phyloP scores from a whole-genome alignment of 108 stramenopile genomes.

The Pseudonitzschia multiseries region DNA sequence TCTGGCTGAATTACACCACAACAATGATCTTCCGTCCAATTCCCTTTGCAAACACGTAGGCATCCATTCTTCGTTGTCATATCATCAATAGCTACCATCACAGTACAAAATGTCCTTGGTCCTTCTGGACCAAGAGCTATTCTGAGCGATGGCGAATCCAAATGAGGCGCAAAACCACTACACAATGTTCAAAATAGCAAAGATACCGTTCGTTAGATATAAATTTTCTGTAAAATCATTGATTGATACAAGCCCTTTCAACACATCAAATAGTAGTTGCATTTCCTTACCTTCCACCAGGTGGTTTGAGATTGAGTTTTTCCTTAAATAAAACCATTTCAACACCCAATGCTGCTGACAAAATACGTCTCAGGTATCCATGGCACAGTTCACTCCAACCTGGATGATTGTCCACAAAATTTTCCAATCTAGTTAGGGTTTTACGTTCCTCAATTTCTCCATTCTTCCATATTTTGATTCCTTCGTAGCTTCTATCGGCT shows the following conservation, averaged over 20 bases:
- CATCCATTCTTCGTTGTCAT: slow-evolving; percentile 67
- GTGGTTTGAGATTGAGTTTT: slow-evolving; percentile 77
- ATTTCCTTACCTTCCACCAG: slow-evolving; percentile 35
- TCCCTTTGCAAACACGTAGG: slow-evolving; percentile 51
- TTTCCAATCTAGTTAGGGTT: slow-evolving; percentile 52
- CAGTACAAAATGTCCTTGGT: slow-evolving; percentile 53
- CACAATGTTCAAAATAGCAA: not conserved
- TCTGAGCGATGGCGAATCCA: slow-evolving; percentile 60
- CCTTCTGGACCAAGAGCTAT: slow-evolving; percentile 48
- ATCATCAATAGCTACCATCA: slow-evolving; percentile 73
- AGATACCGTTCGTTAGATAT: too few relatives aligned
- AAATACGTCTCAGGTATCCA: slow-evolving; percentile 36
- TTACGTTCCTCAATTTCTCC: slow-evolving; percentile 40
- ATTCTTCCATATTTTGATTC: slow-evolving; percentile 37
- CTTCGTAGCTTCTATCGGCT: slow-evolving; percentile 53
- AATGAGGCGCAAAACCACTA: slow-evolving; percentile 73
- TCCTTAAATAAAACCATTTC: slow-evolving; percentile 74
- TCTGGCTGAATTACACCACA: slow-evolving; percentile 37
- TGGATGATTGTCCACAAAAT: slow-evolving; percentile 55
- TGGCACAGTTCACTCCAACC: slow-evolving; percentile 57
- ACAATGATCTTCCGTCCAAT: slow-evolving; percentile 43
- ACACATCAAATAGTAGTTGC: not conserved
- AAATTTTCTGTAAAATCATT: not conserved
- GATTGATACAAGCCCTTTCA: not conserved
- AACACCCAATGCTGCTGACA: slow-evolving; percentile 43